These are phyloP conservation scores for Podaxis pistillaris DNA, from an alignment of 768 basidiomycete genomes.

Conservation along the genomic window DNA sequence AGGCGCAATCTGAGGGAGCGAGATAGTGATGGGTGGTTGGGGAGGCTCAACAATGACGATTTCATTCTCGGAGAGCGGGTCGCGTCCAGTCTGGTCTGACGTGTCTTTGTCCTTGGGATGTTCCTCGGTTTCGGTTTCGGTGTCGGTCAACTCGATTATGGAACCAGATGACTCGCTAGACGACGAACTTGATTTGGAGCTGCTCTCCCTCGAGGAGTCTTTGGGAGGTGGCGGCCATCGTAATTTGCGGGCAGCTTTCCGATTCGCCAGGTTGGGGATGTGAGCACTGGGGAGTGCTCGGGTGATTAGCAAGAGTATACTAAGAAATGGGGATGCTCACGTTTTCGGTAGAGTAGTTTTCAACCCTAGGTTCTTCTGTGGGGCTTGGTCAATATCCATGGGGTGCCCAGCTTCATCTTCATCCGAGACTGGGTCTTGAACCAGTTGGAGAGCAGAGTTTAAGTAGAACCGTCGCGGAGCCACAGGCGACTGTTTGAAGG, in stretches of 20 bases:
- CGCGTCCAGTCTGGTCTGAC: background rate
- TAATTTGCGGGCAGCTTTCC: constrained; percentile 10
- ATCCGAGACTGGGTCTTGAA: background rate
- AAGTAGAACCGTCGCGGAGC: constrained; percentile 1
- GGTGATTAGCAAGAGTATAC: background rate
- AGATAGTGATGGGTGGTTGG: constrained; percentile 17
- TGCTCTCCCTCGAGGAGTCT: background rate
- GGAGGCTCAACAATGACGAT: constrained; percentile 17
- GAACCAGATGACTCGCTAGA: constrained; percentile 7
- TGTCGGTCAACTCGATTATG: constrained; percentile 1
- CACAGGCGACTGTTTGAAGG: constrained; percentile 4
- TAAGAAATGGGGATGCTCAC: background rate
- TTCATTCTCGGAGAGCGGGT: constrained; percentile 13
- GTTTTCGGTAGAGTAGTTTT: background rate
- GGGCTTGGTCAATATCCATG: constrained; percentile 16
- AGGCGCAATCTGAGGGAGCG: constrained; percentile 19
- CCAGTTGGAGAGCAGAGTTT: constrained; percentile 2
- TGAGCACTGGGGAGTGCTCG: background rate
- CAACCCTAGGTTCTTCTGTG: background rate
- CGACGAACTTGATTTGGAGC: background rate
- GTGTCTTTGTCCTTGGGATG: constrained; percentile 1
- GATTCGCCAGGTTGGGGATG: background rate
- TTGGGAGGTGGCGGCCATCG: background rate
- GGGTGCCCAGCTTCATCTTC: background rate
- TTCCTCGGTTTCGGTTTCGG: constrained; percentile 3